Evolutionary conservation across 352 stramenopile genomes (phyloP), one percentile per base, ranked within the genome.

Genomic region (Globisporangium nunn): DNA sequence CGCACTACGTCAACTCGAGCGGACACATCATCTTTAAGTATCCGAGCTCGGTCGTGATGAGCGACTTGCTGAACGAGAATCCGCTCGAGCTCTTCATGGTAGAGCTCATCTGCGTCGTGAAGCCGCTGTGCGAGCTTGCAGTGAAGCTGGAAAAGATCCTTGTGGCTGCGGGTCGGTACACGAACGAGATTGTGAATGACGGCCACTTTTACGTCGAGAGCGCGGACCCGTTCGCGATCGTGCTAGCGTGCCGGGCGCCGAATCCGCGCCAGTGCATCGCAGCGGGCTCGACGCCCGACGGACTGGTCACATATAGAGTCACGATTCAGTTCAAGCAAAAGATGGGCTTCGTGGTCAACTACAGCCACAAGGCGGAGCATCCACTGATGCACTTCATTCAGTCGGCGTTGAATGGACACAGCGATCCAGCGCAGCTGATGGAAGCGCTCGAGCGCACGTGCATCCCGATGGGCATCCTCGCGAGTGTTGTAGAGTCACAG

Each of bases 301-400:
- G 79, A 15, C 74, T 83, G 58, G 76, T 87, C 30, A 90, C 74
- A 14, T 93, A 93, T 56, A 79, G 83, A 50, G 80, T 87, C 43
- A 87, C 67, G 47, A 86, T 93, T 53, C 81, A 93, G 62, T 91
- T 90, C 61, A 91, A 91, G 62, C 83, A 91, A 62, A 93, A 91
- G 69, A 91, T 91, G 77, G 79, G 80, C 0, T 91, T 93, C 50
- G 81, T 93, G 37, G 75, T 93, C 37, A 90, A 87, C 62, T 91
- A 90, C 71, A 93, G 83, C 63, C 83, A 93, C 74, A 89, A 91
- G 58, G 80, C 79, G 0, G 83, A 93, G 52, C 83, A 93, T 52
- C 83, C 83, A 11, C 59, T 93, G 11, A 87, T 93, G 72, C 79
- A 91, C 59, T 93, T 91, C 50, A 91, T 93, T 52, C 81, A 93